phyloP scores from a whole-genome alignment of 176 grass and related monocot species.

The bread wheat (Triticum aestivum) region IWGSC_CS_RefSeq_v2.1 NC_057802.1:868706-869205 shows the following conservation, averaged over 20 bases:
- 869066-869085: background rate
- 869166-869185: background rate
- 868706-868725: too few species aligned
- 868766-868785: too few species aligned
- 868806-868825: too few species aligned
- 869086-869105: background rate
- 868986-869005: background rate
- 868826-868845: too few species aligned
- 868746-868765: too few species aligned
- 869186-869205: background rate
- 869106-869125: background rate
- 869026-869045: background rate
- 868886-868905: too few species aligned
- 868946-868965: background rate
- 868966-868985: background rate
- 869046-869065: background rate
- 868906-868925: too few species aligned
- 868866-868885: too few species aligned
- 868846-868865: too few species aligned
- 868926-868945: too few species aligned
- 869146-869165: background rate
- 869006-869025: background rate
- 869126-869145: background rate
- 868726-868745: too few species aligned
- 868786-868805: too few species aligned